Evolutionary conservation across 768 basidiomycete genomes (phyloP), one percentile per base, ranked within the genome.

Genomic region (Filobasidium wieringae): DNA sequence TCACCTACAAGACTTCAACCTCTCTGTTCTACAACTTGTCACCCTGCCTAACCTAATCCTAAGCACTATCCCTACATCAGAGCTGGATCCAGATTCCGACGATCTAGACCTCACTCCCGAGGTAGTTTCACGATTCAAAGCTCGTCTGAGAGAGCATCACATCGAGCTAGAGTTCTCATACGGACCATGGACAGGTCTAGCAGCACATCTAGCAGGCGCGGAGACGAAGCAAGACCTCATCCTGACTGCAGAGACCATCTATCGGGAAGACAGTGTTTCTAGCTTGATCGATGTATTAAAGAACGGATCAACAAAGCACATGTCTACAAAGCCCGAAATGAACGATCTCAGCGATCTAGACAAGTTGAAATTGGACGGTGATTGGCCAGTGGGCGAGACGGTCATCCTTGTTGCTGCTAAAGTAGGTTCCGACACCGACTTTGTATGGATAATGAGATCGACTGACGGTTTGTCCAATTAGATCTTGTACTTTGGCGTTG

Each of bases 191-290:
- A 41, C 47, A 4, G 69, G 68, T 1, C 62, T 76, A 31, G 64
- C 61, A 0, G 40, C 58, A 1, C 47, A 47, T 7, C 51, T 68
- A n/a, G 26, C 43, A 22, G 22, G 11, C 12, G 22, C 17, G 32
- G 51, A 47, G 30, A 31, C 63, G 47, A 36, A 29, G 2, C 89
- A 86, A 73, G 80, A 90, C 65, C 62, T 91, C 40, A 76, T 95
- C 1, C 75, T 97, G 51, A 89, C 90, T 0, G 87, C 88, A 26
- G 93, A 99, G 75, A 97, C 93, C 37, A 88, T 97, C 22, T 97
- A 99, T 68, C 78, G 82, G 27, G 74, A 77, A 11, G 79, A 82
- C 1, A 84, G 80, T 60, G 77, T 93, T 1, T 75, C 76, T 0
- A 75, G 82, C 27, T 76, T 99, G 39, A 49, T 72, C 2, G 34